phyloP scores from a whole-genome alignment of 305 asterid species.

The Fraxinus platypoda region DNA sequence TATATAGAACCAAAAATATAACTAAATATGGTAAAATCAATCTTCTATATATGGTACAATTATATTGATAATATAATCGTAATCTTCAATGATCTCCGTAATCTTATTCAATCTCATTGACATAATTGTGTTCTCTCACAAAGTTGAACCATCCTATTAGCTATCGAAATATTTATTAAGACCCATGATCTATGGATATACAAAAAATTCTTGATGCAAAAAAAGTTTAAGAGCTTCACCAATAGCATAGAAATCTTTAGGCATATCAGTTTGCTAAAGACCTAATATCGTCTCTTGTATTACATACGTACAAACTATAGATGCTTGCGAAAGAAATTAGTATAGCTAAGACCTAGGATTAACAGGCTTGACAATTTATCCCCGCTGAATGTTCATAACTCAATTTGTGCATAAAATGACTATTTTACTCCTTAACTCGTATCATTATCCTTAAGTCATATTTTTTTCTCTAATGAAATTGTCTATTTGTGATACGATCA shows the following conservation, averaged over 20 bases:
- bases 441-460: not conserved
- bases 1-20: no score
- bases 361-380: not conserved
- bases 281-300: not conserved
- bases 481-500: not conserved
- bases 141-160: not conserved
- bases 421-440: not conserved
- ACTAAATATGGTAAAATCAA: no score
- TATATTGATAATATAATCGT: no score
- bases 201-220: not conserved
- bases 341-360: not conserved
- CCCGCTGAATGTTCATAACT: not conserved
- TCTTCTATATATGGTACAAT: no score
- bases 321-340: not conserved
- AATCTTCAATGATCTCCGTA: no score
- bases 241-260: not conserved
- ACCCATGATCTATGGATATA: not conserved
- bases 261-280: not conserved
- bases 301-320: not conserved
- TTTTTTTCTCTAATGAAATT: not conserved
- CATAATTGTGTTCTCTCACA: not conserved
- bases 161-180: not conserved
- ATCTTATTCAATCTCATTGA: no score
- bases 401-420: not conserved
- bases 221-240: not conserved